phyloP scores from a whole-genome alignment of 2,329 filamentous ascomycete genomes.

The Ploettnerulaceae sp. region DNA sequence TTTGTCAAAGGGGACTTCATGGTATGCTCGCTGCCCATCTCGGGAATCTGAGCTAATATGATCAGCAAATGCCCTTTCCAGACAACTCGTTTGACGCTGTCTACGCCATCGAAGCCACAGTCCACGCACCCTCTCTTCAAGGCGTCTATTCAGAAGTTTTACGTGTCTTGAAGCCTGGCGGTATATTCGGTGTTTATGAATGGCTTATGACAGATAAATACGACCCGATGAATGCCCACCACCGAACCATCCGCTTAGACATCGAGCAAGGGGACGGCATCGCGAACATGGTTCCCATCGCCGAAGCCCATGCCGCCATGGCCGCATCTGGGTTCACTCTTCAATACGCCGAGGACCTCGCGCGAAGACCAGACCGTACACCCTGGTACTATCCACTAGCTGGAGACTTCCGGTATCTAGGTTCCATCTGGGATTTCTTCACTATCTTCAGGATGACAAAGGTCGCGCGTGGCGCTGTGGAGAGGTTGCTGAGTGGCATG shows the following conservation, averaged over 20 bases:
- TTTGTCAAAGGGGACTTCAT: constrained; percentile 98
- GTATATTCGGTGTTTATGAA: constrained; percentile 95
- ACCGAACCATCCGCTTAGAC: constrained; percentile 86
- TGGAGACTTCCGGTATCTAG: constrained; percentile 80
- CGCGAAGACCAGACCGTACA: constrained; percentile 66
- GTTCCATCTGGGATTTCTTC: constrained; percentile 72
- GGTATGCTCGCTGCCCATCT: constrained; percentile 39
- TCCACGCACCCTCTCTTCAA: constrained; percentile 85
- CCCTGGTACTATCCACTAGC: constrained; percentile 96
- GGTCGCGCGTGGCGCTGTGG: constrained; percentile 69
- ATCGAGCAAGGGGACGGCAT: constrained; percentile 97
- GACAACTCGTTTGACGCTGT: constrained; percentile 91
- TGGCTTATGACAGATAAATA: constrained; percentile 98
- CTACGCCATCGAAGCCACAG: constrained; percentile 95
- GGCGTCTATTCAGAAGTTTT: constrained; percentile 94
- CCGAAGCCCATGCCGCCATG: constrained; percentile 78
- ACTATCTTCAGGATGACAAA: constrained; percentile 89
- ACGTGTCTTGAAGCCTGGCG: constrained; percentile 92
- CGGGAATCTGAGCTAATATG: constrained; percentile 7
- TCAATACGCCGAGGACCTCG: constrained; percentile 81
- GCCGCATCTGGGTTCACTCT: constrained; percentile 84
- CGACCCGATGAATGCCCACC: constrained; percentile 81
- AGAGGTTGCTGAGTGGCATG: constrained; percentile 71
- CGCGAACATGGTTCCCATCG: constrained; percentile 92
- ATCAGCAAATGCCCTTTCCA: constrained; percentile 86